phyloP scores from a whole-genome alignment of 2,329 filamentous ascomycete species.

The Aspergillus novoparasiticus region DNA sequence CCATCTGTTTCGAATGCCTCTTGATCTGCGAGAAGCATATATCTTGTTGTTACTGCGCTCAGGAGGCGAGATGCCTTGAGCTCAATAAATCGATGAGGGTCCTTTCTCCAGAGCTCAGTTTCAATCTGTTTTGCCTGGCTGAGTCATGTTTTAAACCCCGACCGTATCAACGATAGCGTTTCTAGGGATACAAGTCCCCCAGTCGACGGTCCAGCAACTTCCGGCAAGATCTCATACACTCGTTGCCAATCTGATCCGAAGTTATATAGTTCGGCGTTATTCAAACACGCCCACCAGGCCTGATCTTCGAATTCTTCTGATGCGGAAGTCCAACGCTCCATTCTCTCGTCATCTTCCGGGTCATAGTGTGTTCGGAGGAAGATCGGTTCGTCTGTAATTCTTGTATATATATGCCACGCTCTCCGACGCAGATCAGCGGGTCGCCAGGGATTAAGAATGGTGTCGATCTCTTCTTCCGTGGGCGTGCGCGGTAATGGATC shows the following conservation, averaged over 20 bases:
- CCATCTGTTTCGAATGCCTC: conserved; percentile 11
- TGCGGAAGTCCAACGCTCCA: conserved; percentile 4
- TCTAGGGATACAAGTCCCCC: not conserved
- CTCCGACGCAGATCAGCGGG: conserved; percentile 6
- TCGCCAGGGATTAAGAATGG: conserved; percentile 13
- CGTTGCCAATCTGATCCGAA: conserved; percentile 11
- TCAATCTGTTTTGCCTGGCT: conserved; percentile 1
- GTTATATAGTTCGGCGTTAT: conserved; percentile 9
- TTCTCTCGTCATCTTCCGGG: conserved; percentile 6
- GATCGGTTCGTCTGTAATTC: not conserved
- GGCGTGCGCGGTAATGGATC: conserved; percentile 5
- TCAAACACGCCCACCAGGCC: conserved; percentile 11
- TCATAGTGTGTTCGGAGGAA: conserved; percentile 14
- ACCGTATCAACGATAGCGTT: not conserved
- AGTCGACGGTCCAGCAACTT: conserved; percentile 3
- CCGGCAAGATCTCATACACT: conserved; percentile 13
- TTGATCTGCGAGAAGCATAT: conserved; percentile 5
- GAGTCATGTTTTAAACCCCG: not conserved
- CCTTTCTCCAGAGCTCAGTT: conserved; percentile 1
- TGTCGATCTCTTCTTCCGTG: conserved; percentile 12
- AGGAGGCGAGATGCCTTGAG: conserved; percentile 4
- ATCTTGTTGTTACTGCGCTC: not conserved
- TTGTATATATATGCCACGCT: conserved; percentile 6
- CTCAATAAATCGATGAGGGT: conserved; percentile 5
- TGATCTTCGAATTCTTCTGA: conserved; percentile 7